Conservation (phyloP, 371 early-diverging fungal species). For the Mortierella sp. region DNA sequence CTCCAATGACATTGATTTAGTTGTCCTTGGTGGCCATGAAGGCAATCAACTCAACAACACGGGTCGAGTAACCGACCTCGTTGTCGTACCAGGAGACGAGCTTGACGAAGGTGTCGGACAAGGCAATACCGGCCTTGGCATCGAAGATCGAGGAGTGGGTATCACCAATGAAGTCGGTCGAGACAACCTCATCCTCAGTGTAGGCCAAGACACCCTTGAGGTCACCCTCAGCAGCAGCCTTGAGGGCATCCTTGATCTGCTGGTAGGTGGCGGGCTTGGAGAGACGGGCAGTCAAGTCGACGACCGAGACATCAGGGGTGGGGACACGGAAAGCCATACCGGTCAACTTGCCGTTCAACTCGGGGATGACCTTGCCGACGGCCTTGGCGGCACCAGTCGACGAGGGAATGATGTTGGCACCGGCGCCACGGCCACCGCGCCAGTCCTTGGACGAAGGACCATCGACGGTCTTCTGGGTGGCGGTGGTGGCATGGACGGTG, state of each 20-base stretch:
- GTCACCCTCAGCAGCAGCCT: conserved; percentile 77
- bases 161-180: conserved; percentile 94
- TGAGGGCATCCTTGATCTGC: conserved; percentile 83
- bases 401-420: conserved; percentile 98
- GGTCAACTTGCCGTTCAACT: conserved; percentile 94
- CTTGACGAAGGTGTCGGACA: conserved; percentile 98
- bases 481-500: conserved; percentile 97
- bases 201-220: conserved; percentile 93
- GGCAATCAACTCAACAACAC: conserved; percentile 90
- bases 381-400: conserved; percentile 99
- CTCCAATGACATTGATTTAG: background rate
- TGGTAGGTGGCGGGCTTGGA: conserved; percentile 88
- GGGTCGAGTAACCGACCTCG: conserved; percentile 94
- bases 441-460: conserved; percentile 96
- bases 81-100: conserved; percentile 97
- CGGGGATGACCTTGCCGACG: conserved; percentile 97
- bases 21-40: conserved; percentile 75
- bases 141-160: conserved; percentile 92
- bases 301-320: conserved; percentile 96
- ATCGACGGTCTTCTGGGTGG: conserved; percentile 99
- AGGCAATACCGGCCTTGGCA: conserved; percentile 93
- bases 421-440: conserved; percentile 94
- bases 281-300: conserved; percentile 94
- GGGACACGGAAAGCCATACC: conserved; percentile 99
- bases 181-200: conserved; percentile 97